Percentiles rank a stretch among this genome's conserved stretches.
Evolutionary conservation across 768 basidiomycete genomes (phyloP).

Genomic region (Russula compacta): DNA sequence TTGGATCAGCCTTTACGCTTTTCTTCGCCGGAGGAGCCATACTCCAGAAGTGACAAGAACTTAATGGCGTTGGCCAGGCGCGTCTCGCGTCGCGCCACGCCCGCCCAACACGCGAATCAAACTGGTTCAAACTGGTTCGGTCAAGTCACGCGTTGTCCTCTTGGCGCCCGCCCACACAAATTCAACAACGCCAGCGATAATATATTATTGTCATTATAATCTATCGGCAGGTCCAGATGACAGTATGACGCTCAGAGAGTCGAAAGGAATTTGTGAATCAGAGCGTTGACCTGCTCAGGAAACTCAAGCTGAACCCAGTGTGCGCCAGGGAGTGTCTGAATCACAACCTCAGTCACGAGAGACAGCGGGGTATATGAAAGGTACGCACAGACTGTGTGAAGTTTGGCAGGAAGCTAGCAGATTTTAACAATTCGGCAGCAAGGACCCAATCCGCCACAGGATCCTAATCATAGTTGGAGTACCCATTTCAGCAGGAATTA

Average conservation of each 20-base stretch:
- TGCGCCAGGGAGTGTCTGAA: conserved; percentile 41
- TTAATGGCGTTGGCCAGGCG: not conserved
- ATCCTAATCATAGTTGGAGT: conserved; percentile 25
- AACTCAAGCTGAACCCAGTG: conserved; percentile 69
- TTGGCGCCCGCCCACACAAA: too few species aligned
- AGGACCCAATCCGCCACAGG: conserved; percentile 37
- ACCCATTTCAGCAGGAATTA: not conserved
- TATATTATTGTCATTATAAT: too few species aligned
- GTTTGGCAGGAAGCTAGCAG: conserved; percentile 28
- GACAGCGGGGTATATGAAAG: not conserved
- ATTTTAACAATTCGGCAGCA: conserved; percentile 23
- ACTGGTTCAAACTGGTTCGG: not conserved
- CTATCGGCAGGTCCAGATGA: too few species aligned
- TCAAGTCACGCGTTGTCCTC: not conserved
- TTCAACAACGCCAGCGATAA: too few species aligned
- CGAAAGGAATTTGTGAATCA: conserved; percentile 44
- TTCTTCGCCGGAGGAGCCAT: conserved; percentile 11
- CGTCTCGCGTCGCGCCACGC: not conserved
- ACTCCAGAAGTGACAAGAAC: not conserved
- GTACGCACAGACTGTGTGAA: conserved; percentile 29
- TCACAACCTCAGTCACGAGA: not conserved
- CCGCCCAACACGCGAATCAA: too few species aligned
- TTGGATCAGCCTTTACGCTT: not conserved
- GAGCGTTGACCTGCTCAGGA: conserved; percentile 41
- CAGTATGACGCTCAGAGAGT: not conserved